These are phyloP conservation scores for Aspergillus saccharolyticus DNA, from an alignment of 495 filamentous ascomycete species.

Conservation along the genomic window DNA sequence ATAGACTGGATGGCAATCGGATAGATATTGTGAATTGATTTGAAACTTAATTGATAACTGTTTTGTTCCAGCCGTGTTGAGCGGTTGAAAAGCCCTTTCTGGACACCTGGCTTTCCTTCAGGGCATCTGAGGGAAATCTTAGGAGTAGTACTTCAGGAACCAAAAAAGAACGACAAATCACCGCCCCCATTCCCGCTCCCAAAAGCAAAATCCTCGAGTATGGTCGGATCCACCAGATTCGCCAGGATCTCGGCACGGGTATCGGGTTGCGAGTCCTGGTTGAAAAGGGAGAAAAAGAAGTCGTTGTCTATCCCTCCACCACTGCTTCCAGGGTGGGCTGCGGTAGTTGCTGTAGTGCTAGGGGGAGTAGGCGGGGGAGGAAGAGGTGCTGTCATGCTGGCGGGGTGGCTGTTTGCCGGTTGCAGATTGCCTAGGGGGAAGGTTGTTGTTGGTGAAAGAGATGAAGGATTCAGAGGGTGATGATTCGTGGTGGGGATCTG, in stretches of 20 bases:
- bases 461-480: background rate
- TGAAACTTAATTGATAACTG: too few species aligned
- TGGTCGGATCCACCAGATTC: constrained; percentile 23
- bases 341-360: too few species aligned
- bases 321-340: too few species aligned
- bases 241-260: constrained; percentile 23
- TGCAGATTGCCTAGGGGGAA: background rate
- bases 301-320: constrained; percentile 14
- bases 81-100: too few species aligned
- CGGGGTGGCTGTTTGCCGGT: background rate
- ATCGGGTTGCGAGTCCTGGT: constrained; percentile 16
- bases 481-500: background rate
- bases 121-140: too few species aligned
- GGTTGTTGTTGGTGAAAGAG: background rate
- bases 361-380: too few species aligned
- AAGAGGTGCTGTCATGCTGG: background rate
- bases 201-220: constrained; percentile 29
- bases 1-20: constrained; percentile 19
- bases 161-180: constrained; percentile 18
- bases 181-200: constrained; percentile 21
- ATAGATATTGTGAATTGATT: constrained; percentile 16
- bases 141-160: background rate
- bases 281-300: constrained; percentile 25
- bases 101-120: too few species aligned
- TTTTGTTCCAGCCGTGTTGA: too few species aligned